Evolutionary conservation across 2,329 filamentous ascomycete genomes (phyloP), one percentile per base, ranked within the genome.

Genomic region (Stagonosporopsis tanaceti): DNA sequence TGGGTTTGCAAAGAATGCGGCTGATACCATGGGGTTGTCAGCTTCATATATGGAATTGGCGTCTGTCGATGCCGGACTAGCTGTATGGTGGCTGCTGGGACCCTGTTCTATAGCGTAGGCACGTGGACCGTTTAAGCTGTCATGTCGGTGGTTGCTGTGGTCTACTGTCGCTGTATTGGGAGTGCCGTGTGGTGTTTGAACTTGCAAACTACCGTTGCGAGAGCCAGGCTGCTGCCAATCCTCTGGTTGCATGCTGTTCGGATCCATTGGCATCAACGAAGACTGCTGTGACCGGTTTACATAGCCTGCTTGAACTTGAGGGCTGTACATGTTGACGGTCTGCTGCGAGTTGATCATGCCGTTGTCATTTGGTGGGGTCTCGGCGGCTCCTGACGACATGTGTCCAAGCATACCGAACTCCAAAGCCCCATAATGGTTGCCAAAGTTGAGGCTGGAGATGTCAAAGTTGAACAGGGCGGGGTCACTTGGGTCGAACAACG

Each of bases 321-420:
- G 78, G 9, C 71, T 74, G 62, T 76, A 79, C 53, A 76, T 68
- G 50, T 69, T 72, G 17, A 69, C 66, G 20, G 68, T 57, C 27
- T 73, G 72, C 45, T 72, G 74, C 6, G 70, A 61, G 46, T 72
- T 75, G 52, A 76, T 70, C 61, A 74, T 59, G 50, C 61, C 67
- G 40, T 68, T 75, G 57, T 95, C 91, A 52, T 87, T 87, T 5
- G 89, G 86, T 6, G 89, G 87, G 15, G 88, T 91, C 66, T 95
- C 91, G n/a, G 88, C 90, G 14, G 91, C 90, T 14, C 91, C 91
- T n/a, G 91, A 92, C 58, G 92, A 92, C 91, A 99, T 96, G 75
- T 98, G 94, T 27, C 92, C 93, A 0, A 99, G 85, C 86, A 98
- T 97, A 51, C 93, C 91, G 75, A 98, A 97, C 76, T 98, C 95